phyloP scores from a whole-genome alignment of 75 land plant genomes.

The Isoetes taiwanensis region DNA sequence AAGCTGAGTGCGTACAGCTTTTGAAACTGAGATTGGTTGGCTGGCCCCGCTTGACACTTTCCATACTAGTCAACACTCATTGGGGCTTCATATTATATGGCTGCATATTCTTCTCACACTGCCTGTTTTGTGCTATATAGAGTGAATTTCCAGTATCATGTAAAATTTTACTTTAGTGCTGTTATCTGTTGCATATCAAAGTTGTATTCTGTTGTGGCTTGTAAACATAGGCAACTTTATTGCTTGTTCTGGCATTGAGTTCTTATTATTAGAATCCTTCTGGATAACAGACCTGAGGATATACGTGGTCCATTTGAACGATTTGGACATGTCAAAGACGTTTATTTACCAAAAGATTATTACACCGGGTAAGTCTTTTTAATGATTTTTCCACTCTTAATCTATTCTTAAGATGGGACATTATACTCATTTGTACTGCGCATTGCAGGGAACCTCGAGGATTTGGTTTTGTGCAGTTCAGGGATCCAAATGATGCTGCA shows the following conservation, averaged over 20 bases:
- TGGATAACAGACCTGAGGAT: conserved; percentile 80
- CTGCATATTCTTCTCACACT: too few relatives aligned
- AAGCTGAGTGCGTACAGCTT: too few relatives aligned
- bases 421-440: conserved; percentile 12
- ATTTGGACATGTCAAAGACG: conserved; percentile 72
- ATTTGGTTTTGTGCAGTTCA: conserved; percentile 72
- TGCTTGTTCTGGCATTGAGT: background rate
- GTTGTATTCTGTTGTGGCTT: too few relatives aligned
- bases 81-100: too few relatives aligned
- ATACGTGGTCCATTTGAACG: conserved; percentile 66
- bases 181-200: too few relatives aligned
- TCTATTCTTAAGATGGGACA: background rate
- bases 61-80: too few relatives aligned
- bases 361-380: conserved; percentile 60
- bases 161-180: too few relatives aligned
- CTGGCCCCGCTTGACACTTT: too few relatives aligned
- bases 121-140: too few relatives aligned
- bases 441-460: conserved; percentile 69
- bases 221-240: too few relatives aligned
- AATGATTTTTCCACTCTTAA: background rate
- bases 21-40: too few relatives aligned
- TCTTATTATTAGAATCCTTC: conserved; percentile 7
- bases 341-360: conserved; percentile 72
- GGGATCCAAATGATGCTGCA: conserved; percentile 65
- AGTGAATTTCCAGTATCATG: too few relatives aligned